Evolutionary conservation across 1,284 basidiomycete genomes (phyloP).

Genomic region (Pascua guehoae): DNA sequence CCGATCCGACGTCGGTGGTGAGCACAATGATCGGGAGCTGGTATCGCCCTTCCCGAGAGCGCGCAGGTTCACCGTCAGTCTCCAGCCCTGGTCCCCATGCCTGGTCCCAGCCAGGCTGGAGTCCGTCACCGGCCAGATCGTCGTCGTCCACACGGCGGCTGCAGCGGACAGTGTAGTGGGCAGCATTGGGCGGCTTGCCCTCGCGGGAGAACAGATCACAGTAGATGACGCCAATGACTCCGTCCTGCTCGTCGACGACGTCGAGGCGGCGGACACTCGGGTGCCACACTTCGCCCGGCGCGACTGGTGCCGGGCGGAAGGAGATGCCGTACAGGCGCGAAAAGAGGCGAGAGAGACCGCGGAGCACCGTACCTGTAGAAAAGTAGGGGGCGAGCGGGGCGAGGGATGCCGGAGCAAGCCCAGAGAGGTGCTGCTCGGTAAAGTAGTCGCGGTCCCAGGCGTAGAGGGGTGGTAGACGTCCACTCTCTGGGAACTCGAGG

Average conservation of each 20-base stretch:
- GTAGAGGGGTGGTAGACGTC: constrained; percentile 62
- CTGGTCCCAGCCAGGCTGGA: constrained; percentile 40
- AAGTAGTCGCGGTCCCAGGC: constrained; percentile 94
- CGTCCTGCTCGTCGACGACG: constrained; percentile 74
- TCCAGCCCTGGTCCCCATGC: constrained; percentile 39
- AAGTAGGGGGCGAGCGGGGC: constrained; percentile 61
- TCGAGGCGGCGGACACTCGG: constrained; percentile 82
- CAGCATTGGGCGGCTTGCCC: constrained; percentile 86
- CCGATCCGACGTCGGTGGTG: constrained; percentile 75
- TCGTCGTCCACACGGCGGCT: constrained; percentile 88
- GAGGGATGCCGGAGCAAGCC: constrained; percentile 53
- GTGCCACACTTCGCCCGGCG: constrained; percentile 84
- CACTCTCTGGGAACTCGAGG: constrained; percentile 32
- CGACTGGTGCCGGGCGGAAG: constrained; percentile 61
- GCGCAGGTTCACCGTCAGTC: constrained; percentile 35
- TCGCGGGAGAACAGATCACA: constrained; percentile 82
- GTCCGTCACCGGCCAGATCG: constrained; percentile 64
- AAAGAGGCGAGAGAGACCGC: constrained; percentile 80
- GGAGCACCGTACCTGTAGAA: constrained; percentile 80
- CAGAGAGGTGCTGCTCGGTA: constrained; percentile 37
- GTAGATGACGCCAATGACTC: constrained; percentile 89
- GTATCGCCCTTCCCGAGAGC: constrained; percentile 63
- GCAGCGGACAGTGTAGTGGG: constrained; percentile 96
- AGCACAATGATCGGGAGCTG: constrained; percentile 91
- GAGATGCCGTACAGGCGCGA: constrained; percentile 80